Percentiles rank a stretch among this genome's conserved stretches.
Evolutionary conservation across 2,329 filamentous ascomycete species (phyloP).

Genomic region (Lanzia echinophila): DNA sequence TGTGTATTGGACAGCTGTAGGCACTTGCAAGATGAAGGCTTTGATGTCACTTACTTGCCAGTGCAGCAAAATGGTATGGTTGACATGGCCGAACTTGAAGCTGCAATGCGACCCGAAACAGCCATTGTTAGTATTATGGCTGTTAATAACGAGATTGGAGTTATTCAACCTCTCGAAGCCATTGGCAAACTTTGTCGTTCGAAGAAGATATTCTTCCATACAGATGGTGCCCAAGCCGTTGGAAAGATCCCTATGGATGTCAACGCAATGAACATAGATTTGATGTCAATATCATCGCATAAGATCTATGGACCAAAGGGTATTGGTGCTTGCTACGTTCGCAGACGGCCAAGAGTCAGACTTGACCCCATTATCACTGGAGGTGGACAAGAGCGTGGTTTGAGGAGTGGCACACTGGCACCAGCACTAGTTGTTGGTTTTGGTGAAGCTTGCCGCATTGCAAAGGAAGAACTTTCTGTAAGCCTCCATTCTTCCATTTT

Average conservation of each 20-base stretch:
- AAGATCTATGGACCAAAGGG: conserved; percentile 99
- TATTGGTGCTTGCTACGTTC: conserved; percentile 92
- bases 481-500: conserved; percentile 33
- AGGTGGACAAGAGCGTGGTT: conserved; percentile 89
- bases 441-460: conserved; percentile 90
- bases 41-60: conserved; percentile 92
- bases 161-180: conserved; percentile 92
- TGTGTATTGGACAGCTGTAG: conserved; percentile 96
- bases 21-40: conserved; percentile 94
- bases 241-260: conserved; percentile 96
- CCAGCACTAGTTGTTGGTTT: conserved; percentile 87
- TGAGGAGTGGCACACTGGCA: conserved; percentile 89
- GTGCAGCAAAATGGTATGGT: conserved; percentile 84
- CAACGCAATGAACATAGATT: conserved; percentile 94
- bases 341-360: conserved; percentile 85
- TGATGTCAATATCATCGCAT: conserved; percentile 98
- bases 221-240: conserved; percentile 93
- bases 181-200: conserved; percentile 87
- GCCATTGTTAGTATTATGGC: conserved; percentile 95
- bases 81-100: conserved; percentile 75
- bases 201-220: conserved; percentile 97
- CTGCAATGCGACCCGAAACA: conserved; percentile 85
- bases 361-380: conserved; percentile 94
- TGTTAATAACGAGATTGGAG: conserved; percentile 98
- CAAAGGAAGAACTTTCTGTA: conserved; percentile 85